A percentile compares a stretch with the other conserved stretches of the same genome.
Evolutionary conservation across 306 rosid genomes (phyloP).

Genomic region (Arachis stenosperma): DNA sequence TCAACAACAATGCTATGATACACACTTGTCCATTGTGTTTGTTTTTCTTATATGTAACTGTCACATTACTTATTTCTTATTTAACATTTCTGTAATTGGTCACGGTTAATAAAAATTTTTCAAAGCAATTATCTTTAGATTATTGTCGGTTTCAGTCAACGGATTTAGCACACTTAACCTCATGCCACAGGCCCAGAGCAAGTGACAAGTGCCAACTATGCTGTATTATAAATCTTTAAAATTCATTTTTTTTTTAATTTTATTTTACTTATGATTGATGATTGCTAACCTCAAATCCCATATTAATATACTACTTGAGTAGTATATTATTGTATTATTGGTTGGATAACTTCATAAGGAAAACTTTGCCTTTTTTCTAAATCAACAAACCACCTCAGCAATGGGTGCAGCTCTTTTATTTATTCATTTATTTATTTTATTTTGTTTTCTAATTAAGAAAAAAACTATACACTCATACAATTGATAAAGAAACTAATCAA

Average conservation of each 20-base stretch:
- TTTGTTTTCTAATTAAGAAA: background rate
- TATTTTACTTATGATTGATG: no score
- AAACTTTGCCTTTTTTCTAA: slow-evolving; percentile 11
- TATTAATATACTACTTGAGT: background rate
- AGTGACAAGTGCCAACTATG: background rate
- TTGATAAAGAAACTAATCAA: slow-evolving; percentile 51
- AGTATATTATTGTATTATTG: background rate
- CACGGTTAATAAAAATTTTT: background rate
- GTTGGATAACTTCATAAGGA: background rate
- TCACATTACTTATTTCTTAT: background rate
- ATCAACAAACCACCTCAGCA: slow-evolving; percentile 49
- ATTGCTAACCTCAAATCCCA: background rate
- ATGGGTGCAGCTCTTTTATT: slow-evolving; percentile 33
- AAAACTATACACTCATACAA: slow-evolving; percentile 40
- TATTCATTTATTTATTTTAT: background rate
- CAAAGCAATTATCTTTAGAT: background rate
- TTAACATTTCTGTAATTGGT: slow-evolving; percentile 2
- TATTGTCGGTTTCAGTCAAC: slow-evolving; percentile 7
- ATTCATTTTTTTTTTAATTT: background rate
- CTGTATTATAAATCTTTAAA: background rate
- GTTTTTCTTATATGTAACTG: background rate
- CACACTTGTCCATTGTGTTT: background rate
- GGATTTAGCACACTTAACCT: background rate
- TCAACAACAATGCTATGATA: background rate
- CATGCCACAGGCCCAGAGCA: background rate